A percentile compares a stretch with the other conserved stretches of the same genome.
Conservation (phyloP, 148 eudicot genomes). For the Cornus suecica region DNA sequence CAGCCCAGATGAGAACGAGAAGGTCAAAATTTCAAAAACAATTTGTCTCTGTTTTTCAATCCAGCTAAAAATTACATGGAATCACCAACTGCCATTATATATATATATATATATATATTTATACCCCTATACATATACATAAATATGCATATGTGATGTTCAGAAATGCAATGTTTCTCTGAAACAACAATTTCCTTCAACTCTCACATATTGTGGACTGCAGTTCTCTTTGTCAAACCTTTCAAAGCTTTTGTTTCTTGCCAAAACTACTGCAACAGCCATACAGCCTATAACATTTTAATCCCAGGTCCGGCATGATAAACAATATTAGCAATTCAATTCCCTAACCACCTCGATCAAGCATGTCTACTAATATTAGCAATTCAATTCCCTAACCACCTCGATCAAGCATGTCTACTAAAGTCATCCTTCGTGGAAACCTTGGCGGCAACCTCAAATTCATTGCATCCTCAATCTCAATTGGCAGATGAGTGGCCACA, state of each 20-base stretch:
- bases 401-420: constrained; percentile 57
- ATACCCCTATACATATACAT: no score
- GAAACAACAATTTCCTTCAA: background rate
- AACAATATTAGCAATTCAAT: no score
- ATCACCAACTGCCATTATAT: background rate
- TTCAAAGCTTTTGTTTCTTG: background rate
- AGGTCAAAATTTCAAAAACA: no score
- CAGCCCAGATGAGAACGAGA: no score
- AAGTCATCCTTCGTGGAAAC: constrained; percentile 87
- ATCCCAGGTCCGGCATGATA: background rate
- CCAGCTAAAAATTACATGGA: background rate
- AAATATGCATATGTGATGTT: no score
- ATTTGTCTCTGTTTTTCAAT: background rate
- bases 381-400: constrained; percentile 17
- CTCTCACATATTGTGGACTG: background rate
- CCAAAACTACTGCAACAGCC: background rate
- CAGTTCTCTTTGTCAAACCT: background rate
- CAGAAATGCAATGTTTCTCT: background rate
- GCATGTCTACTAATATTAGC: no score
- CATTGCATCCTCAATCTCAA: constrained; percentile 80
- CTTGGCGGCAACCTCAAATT: constrained; percentile 76
- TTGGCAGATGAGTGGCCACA: constrained; percentile 85
- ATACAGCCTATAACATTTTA: background rate
- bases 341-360: no score
- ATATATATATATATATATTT: background rate